These are phyloP conservation scores for Xylariales sp. DNA, from an alignment of 2,329 filamentous ascomycete species.

Conservation along the genomic window DNA sequence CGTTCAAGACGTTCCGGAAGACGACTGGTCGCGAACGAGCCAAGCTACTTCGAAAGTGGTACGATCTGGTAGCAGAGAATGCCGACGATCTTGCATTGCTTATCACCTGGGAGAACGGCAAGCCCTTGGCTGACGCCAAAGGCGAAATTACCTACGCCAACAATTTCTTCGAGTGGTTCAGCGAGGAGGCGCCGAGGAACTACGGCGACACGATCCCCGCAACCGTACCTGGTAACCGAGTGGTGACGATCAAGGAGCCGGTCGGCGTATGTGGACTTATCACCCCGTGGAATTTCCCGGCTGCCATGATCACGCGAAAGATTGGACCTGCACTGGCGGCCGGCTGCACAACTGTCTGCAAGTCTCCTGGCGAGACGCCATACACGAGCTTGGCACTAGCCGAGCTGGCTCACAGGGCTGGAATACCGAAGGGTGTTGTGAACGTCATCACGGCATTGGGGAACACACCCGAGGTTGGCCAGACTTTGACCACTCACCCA, in stretches of 20 bases:
- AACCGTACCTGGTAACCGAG: slow-evolving; percentile 65
- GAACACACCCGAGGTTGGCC: slow-evolving; percentile 77
- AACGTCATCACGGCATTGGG: slow-evolving; percentile 78
- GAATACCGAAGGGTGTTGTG: slow-evolving; percentile 84
- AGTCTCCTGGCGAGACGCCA: slow-evolving; percentile 87
- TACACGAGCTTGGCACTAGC: slow-evolving; percentile 85
- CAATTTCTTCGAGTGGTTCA: slow-evolving; percentile 77
- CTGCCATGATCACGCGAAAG: slow-evolving; percentile 70
- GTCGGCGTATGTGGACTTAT: slow-evolving; percentile 80
- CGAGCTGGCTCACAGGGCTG: slow-evolving; percentile 80
- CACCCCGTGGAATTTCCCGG: slow-evolving; percentile 86
- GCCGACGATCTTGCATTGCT: slow-evolving; percentile 74
- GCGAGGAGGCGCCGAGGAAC: slow-evolving; percentile 68
- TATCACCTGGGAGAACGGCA: slow-evolving; percentile 89
- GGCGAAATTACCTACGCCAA: slow-evolving; percentile 70
- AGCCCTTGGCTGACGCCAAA: slow-evolving; percentile 70
- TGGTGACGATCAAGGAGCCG: slow-evolving; percentile 76
- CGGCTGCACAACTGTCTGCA: slow-evolving; percentile 92
- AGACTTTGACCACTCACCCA: slow-evolving; percentile 69
- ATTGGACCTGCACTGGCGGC: slow-evolving; percentile 75
- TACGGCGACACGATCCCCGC: slow-evolving; percentile 74
- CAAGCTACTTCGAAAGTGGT: slow-evolving; percentile 73
- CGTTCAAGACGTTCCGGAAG: slow-evolving; percentile 66
- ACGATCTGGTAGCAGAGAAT: slow-evolving; percentile 74
- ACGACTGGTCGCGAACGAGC: slow-evolving; percentile 71